Base-by-base conservation (phyloP, 2,329 filamentous ascomycete species). In the Pseudopithomyces chartarum region DNA sequence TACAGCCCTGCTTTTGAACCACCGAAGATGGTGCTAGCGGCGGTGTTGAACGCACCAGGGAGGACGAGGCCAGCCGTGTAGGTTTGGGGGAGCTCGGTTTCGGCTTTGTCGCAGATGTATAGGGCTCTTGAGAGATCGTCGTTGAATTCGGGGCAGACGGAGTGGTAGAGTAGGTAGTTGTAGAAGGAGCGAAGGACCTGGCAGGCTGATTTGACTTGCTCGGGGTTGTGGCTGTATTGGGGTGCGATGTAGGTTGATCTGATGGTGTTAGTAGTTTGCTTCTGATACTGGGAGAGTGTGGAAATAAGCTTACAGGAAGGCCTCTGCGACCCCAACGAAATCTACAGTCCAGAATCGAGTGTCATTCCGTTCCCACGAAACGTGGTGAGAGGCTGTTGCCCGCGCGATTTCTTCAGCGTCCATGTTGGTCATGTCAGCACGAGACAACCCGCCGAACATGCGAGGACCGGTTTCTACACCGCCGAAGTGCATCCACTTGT, bases 151-250 rank as follows among this genome's bases (percentile, higher is more conserved):
- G 90, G 89, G 67, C 92, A 97, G 15, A 96, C 94, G 36, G 90
- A 85, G 69, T 98, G 93, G 58, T 90, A 85, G 10, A 93, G 81
- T 0, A 98, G 81, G 64, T 97, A 99, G 62, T 91, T 90, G 61
- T 97, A 85, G 70, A 98, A 98, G 70, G 95, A 96, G 57, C 86
- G 85, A 39, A 97, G 81, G 0, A 96, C 85, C 33, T 84, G 82
- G 19, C 88, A 85, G 2, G 86, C 87, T 6, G 82, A 75, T n/a
- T 83, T 77, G 59, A 92, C 65, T 19, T 69, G 82, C 12, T 82
- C 76, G 0, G 77, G 71, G 15, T 81, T 70, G 4, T 77, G 80
- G 12, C 87, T 83, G 47, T 85, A 84, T 17, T 84, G 81, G 36
- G 85, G 84, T 36, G 85, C 68, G 42, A 70, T 78, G 23, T 78